Evolutionary conservation across 2,329 filamentous ascomycete genomes (phyloP), one percentile per base, ranked within the genome.

Genomic region (Botryotinia calthae): DNA sequence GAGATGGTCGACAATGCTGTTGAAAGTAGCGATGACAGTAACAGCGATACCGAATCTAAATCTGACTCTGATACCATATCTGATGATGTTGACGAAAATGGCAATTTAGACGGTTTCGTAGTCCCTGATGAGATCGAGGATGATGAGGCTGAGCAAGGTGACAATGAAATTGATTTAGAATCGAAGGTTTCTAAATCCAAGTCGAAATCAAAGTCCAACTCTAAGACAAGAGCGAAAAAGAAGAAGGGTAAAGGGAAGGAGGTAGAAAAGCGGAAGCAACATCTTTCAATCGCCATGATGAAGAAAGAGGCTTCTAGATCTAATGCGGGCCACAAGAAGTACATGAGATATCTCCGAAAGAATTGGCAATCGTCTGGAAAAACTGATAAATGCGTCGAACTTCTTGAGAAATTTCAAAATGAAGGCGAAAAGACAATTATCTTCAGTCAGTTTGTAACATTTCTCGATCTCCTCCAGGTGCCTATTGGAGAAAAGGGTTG

Each of bases 371-470:
- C 92, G 2, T 96, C 92, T 31, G 89, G 92, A 42, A 96, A 95
- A 82, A 89, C 93, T 44, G 87, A 89, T 34, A 90, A 91, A 79
- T 88, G 89, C 10, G 82, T 93, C 72, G 88, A 92, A 71, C 85
- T 95, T 10, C 83, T 95, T 3, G 74, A 77, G 8, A 59, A 64
- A n/a, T 80, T 81, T 61, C 73, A 76, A 72, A 76, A 80, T 18
- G 82, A 87, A 4, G 86, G 86, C 1, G 91, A 94, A 80, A 95
- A 95, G 82, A 93, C 91, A 0, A 91, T 96, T 71, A 87, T 96
- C 75, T 96, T 96, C 83, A 93, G 90, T 72, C 92, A 94, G 78
- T 96, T 93, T 83, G 95, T 93, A 0, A 90, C 91, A 0, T 85
- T 95, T 28, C 87, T 96, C 3, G 93, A 95, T 81, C 85, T 95